These are phyloP conservation scores for Penicillium polonicum DNA, from an alignment of 2,329 filamentous ascomycete species.

Conservation along the genomic window DNA sequence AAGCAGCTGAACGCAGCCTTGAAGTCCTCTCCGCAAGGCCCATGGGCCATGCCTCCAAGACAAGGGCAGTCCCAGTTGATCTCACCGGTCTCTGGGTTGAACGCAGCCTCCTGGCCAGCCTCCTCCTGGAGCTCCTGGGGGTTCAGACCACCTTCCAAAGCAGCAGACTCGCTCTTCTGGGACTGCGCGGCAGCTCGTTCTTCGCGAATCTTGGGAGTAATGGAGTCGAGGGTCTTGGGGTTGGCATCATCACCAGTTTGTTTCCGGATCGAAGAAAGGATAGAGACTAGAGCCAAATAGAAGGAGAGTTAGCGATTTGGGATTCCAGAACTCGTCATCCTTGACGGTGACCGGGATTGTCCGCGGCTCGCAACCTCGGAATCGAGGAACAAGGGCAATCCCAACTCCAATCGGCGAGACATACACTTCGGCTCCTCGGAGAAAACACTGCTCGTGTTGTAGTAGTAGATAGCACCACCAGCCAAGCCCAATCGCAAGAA, in stretches of 20 bases:
- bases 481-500: constrained; percentile 73
- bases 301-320: constrained; percentile 12
- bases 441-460: constrained; percentile 86
- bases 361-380: constrained; percentile 8
- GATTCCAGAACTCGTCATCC: constrained; percentile 1
- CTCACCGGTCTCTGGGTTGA: constrained; percentile 97
- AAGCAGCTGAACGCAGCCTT: constrained; percentile 97
- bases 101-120: constrained; percentile 82
- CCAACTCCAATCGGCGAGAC: constrained; percentile 34
- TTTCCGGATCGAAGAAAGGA: constrained; percentile 28
- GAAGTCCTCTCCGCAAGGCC: constrained; percentile 94
- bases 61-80: constrained; percentile 99
- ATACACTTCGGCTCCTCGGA: constrained; percentile 76
- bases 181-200: constrained; percentile 25
- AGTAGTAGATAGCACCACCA: constrained; percentile 79
- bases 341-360: constrained; percentile 5
- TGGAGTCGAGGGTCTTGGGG: constrained; percentile 64
- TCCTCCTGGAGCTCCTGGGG: constrained; percentile 71
- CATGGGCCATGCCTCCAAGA: constrained; percentile 93
- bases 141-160: constrained; percentile 27
- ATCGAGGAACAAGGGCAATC: constrained; percentile 14
- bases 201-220: constrained; percentile 56
- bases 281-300: constrained; percentile 31
- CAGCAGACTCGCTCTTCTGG: constrained; percentile 9
- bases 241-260: constrained; percentile 47